A percentile compares a stretch with the other conserved stretches of the same genome.
These are phyloP conservation scores for Phanerochaete carnosa DNA, from an alignment of 768 basidiomycete genomes.

Conservation along the genomic window DNA sequence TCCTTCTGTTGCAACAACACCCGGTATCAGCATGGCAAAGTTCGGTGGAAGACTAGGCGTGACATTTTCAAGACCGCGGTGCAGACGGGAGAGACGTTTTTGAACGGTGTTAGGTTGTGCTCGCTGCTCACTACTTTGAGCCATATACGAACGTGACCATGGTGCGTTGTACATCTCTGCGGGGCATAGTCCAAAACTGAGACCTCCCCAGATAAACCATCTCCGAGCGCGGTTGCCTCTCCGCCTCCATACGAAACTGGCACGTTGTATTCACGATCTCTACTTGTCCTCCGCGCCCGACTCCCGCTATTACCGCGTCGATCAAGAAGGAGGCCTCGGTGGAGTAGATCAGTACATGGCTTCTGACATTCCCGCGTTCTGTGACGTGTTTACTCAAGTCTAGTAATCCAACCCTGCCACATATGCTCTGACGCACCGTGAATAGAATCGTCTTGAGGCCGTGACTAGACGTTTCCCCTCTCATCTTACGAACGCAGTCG, in stretches of 20 bases:
- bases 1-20: conserved; percentile 84
- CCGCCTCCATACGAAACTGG: conserved; percentile 78
- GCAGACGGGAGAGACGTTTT: conserved; percentile 83
- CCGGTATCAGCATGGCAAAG: conserved; percentile 84
- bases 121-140: conserved; percentile 92
- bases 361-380: conserved; percentile 87
- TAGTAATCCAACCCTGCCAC: conserved; percentile 55
- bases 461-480: conserved; percentile 83
- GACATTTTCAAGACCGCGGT: conserved; percentile 85
- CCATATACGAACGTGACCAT: conserved; percentile 94
- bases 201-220: conserved; percentile 65
- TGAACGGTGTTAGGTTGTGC: conserved; percentile 69
- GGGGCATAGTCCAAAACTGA: background rate
- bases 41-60: conserved; percentile 84
- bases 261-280: conserved; percentile 87
- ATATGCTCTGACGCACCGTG: background rate
- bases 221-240: conserved; percentile 85
- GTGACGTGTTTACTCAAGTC: conserved; percentile 77
- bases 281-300: conserved; percentile 78
- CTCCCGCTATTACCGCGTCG: conserved; percentile 62
- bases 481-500: conserved; percentile 92
- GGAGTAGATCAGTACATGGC: conserved; percentile 92
- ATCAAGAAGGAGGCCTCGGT: conserved; percentile 39
- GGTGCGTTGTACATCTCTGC: conserved; percentile 41
- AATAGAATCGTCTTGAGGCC: conserved; percentile 95